Evolutionary conservation across 345 rosid species (phyloP), one percentile per base, ranked within the genome.

Genomic region (Firmiana major): DNA sequence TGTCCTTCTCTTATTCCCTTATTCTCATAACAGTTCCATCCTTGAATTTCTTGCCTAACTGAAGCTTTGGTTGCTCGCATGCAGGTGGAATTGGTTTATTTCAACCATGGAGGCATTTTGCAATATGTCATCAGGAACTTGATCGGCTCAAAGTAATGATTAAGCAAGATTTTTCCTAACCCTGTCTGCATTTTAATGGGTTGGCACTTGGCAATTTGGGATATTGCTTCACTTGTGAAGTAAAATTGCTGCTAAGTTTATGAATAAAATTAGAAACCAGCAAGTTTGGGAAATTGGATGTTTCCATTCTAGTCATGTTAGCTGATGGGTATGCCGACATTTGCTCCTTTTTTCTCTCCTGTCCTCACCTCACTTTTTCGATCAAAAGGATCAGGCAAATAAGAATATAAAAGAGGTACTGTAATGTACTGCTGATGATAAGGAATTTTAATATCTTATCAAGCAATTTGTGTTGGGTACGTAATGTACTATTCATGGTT

Each of bases 51-150:
- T 31, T 45, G 38, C 57, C 53, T 3, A 15, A 43, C 26, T 59
- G 49, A 63, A 13, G 66, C 51, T 62, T 78, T 24, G 3, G 6
- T 71, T 48, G 11, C 43, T 51, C 16, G 45, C 36, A 54, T 79
- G 78, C 65, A 85, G 88, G 90, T 82, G 86, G 90, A 88, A 57
- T 65, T 88, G 84, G 92, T 88, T 19, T 88, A 87, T 71, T 90
- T 90, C 36, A 77, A 87, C 70, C 94, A 86, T 9, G 92, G 91
- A 71, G 90, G 91, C 77, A 88, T 88, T 78, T 81, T 89, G 79
- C 92, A 84, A 22, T 88, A 88, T 62, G 94, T 81, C 79, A 88
- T 89, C 75, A 79, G 90, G 80, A 90, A 89, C 87, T 75, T 90
- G 85, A 86, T 88, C 63, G 48, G 68, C 13, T 70, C 80, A 0